A percentile compares a stretch with the other conserved stretches of the same genome.
Conservation (phyloP, 257 asterid species). For the Salvia rosmarinus region DNA sequence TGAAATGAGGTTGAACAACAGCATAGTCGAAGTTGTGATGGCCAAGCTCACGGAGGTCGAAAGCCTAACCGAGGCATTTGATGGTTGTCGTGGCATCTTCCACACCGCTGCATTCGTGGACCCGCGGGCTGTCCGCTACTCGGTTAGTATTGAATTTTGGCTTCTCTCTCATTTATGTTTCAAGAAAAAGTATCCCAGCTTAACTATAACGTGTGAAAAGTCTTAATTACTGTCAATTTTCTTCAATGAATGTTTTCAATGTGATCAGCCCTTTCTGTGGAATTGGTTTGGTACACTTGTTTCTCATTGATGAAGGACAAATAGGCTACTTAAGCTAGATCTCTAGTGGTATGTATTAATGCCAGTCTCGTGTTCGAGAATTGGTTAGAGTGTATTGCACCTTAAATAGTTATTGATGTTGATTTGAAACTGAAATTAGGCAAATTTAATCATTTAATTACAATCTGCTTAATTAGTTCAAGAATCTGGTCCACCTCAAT, state of each 20-base stretch:
- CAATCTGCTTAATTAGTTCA: not conserved
- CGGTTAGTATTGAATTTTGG: slow-evolving; percentile 55
- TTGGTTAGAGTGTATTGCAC: too few relatives aligned
- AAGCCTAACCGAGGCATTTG: slow-evolving; percentile 64
- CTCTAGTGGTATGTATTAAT: too few relatives aligned
- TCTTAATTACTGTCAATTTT: not conserved
- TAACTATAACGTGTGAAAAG: not conserved
- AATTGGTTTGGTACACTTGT: slow-evolving; percentile 27
- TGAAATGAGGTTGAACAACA: slow-evolving; percentile 64
- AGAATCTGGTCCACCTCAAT: not conserved
- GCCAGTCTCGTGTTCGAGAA: too few relatives aligned
- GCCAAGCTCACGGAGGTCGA: slow-evolving; percentile 61
- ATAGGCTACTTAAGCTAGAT: not conserved
- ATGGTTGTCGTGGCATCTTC: slow-evolving; percentile 79
- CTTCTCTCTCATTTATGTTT: not conserved
- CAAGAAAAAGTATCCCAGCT: not conserved
- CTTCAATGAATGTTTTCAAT: not conserved
- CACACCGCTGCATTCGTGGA: slow-evolving; percentile 89
- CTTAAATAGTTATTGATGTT: not conserved
- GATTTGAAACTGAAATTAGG: not conserved
- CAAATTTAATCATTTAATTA: not conserved
- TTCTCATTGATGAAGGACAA: slow-evolving; percentile 7
- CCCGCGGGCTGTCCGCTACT: slow-evolving; percentile 82
- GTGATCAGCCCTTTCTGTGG: not conserved
- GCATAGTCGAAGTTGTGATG: slow-evolving; percentile 64